Evolutionary conservation across 306 rosid species (phyloP).

Genomic region (Cicer pinnatifidum): DNA sequence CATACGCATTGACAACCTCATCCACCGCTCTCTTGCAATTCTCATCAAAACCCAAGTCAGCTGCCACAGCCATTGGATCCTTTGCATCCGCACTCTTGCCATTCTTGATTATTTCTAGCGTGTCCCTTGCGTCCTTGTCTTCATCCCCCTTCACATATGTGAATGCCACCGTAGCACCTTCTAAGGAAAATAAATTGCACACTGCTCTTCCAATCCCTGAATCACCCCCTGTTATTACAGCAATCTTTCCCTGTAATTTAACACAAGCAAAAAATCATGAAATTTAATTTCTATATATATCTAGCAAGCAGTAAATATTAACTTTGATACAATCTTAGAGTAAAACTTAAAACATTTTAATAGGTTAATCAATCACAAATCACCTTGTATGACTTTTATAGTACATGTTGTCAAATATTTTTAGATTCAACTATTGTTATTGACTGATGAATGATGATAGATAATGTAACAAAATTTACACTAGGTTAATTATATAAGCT

Average conservation of each 20-base stretch:
- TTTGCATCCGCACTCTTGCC: conserved; percentile 56
- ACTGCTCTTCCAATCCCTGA: conserved; percentile 83
- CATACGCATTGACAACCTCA: conserved; percentile 61
- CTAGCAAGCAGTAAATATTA: too few species aligned
- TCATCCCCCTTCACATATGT: conserved; percentile 73
- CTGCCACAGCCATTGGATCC: conserved; percentile 72
- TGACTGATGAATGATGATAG: too few species aligned
- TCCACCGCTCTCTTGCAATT: conserved; percentile 73
- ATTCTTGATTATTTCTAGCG: conserved; percentile 54
- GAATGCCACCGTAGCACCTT: conserved; percentile 85
- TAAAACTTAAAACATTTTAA: too few species aligned
- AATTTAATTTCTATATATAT: not conserved
- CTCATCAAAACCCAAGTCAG: conserved; percentile 76
- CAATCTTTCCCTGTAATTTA: conserved; percentile 69
- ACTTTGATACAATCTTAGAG: too few species aligned
- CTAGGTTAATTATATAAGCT: too few species aligned
- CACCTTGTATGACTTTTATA: too few species aligned
- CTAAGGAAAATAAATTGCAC: conserved; percentile 64
- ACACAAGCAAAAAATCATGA: not conserved
- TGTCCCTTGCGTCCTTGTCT: conserved; percentile 75
- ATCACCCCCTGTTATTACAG: conserved; percentile 78
- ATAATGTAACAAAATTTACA: too few species aligned
- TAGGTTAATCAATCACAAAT: too few species aligned
- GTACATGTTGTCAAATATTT: too few species aligned
- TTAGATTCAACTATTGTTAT: too few species aligned